Percentiles rank a stretch among this genome's conserved stretches.
These are phyloP conservation scores for Rhizopus microsporus DNA, from an alignment of 371 early-diverging fungal genomes.

Conservation along the genomic window DNA sequence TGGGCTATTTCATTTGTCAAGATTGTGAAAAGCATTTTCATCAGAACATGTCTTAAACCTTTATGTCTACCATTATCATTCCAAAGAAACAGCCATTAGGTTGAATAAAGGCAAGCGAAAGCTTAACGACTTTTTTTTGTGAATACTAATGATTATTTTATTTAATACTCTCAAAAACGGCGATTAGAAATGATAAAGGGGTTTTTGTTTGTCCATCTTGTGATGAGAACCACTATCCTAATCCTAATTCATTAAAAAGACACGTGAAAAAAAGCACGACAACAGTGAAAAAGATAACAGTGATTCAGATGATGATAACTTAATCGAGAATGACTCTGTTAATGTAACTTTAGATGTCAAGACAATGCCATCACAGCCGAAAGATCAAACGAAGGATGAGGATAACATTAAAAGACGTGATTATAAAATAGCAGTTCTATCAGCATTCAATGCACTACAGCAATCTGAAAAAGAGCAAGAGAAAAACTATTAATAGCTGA, in stretches of 20 bases:
- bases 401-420: conserved; percentile 7
- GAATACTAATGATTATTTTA: conserved; percentile 3
- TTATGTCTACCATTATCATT: not conserved
- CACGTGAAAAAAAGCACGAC: conserved; percentile 5
- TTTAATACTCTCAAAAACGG: conserved; percentile 7
- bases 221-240: conserved; percentile 4
- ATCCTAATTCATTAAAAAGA: conserved; percentile 8
- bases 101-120: conserved; percentile 9
- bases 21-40: not conserved
- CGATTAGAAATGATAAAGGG: conserved; percentile 3
- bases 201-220: conserved; percentile 1
- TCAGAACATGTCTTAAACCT: not conserved
- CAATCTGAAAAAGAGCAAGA: conserved; percentile 18
- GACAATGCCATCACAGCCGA: conserved; percentile 15
- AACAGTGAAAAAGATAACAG: conserved; percentile 5
- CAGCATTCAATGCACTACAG: conserved; percentile 15
- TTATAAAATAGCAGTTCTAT: conserved; percentile 14
- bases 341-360: conserved; percentile 6
- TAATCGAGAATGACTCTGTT: conserved; percentile 1
- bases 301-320: conserved; percentile 6
- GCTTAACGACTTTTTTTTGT: conserved; percentile 3
- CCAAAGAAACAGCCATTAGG: not conserved
- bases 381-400: conserved; percentile 11
- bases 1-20: not conserved
- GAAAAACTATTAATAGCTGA: conserved; percentile 19